Evolutionary conservation across 371 early-diverging fungal species (phyloP).

Genomic region (Haplosporangium sp.): DNA sequence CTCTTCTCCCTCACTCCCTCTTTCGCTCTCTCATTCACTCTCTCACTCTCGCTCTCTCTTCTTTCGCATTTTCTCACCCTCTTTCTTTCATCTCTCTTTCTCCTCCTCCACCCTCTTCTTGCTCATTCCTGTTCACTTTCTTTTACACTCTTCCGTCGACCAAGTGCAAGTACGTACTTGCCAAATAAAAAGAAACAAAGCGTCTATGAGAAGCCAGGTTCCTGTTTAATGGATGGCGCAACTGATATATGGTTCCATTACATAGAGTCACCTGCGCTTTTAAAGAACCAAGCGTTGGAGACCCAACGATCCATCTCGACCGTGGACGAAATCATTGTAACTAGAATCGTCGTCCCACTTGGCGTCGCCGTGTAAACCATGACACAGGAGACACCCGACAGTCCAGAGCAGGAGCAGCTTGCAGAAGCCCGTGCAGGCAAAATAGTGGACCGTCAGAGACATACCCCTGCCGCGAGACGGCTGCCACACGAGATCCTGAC

Average conservation of each 20-base stretch:
- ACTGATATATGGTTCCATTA: no score
- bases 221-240: no score
- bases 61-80: background rate
- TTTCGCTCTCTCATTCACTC: background rate
- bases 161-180: no score
- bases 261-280: no score
- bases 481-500: constrained; percentile 63
- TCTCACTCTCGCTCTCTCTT: background rate
- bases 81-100: background rate
- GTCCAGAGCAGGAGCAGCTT: constrained; percentile 7
- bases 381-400: background rate
- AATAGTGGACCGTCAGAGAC: background rate
- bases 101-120: background rate
- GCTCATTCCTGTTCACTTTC: background rate
- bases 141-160: no score
- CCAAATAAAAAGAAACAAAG: no score
- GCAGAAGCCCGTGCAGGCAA: constrained; percentile 28
- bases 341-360: constrained; percentile 1
- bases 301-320: no score
- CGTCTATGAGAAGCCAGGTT: no score
- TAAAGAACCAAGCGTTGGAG: no score
- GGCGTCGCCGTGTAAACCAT: background rate
- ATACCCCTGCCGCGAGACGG: background rate
- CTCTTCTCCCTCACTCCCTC: background rate
- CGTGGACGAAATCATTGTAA: no score